Conservation (phyloP, 768 basidiomycete genomes). For the Omphalotus guepiniiformis region DNA sequence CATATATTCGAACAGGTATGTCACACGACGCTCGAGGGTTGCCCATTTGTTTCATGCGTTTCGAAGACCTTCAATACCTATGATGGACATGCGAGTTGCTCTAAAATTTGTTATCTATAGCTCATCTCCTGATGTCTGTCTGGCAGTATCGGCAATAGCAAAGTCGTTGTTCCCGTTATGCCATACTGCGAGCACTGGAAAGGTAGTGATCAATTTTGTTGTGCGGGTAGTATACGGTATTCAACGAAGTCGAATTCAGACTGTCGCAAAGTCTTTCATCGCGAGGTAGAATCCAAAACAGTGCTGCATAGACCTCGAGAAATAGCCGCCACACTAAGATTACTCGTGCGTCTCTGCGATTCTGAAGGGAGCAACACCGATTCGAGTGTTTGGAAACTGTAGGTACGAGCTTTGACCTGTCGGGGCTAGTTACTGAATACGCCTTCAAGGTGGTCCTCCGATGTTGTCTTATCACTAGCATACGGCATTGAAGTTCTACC, state of each 20-base stretch:
- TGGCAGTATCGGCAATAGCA: neutral
- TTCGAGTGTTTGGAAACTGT: neutral
- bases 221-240: neutral
- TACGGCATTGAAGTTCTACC: conserved; percentile 28
- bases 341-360: neutral
- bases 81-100: neutral
- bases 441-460: neutral
- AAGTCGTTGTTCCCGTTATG: neutral
- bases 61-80: neutral
- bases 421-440: neutral
- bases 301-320: neutral
- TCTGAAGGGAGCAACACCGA: neutral
- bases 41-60: neutral
- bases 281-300: neutral
- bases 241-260: neutral
- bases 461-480: conserved; percentile 11
- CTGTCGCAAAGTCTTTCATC: neutral
- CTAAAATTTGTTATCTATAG: neutral
- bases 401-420: neutral
- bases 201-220: neutral
- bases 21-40: too few relatives aligned
- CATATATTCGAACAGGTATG: neutral
- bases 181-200: neutral
- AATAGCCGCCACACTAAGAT: neutral
- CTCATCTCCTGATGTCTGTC: neutral